These are phyloP conservation scores for Russula compacta DNA, from an alignment of 768 basidiomycete species.

Conservation along the genomic window DNA sequence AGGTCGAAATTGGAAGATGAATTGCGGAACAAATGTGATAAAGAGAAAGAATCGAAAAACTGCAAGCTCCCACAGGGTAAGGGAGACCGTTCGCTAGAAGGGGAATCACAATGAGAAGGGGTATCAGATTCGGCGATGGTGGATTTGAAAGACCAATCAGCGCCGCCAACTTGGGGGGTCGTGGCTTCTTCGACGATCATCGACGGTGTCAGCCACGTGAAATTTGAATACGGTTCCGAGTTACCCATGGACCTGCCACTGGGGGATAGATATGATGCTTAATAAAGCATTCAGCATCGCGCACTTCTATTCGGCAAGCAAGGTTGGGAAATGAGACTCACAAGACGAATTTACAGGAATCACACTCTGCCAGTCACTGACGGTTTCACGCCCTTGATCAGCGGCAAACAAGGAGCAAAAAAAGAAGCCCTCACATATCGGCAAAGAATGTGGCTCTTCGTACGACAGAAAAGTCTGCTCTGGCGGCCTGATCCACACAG, in stretches of 20 bases:
- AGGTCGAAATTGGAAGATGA: background rate
- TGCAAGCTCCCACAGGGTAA: background rate
- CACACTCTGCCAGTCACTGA: slow-evolving; percentile 8
- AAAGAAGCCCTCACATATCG: background rate
- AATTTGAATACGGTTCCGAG: background rate
- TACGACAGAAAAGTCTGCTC: slow-evolving; percentile 6
- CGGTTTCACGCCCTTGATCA: background rate
- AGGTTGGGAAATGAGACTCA: background rate
- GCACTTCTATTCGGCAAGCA: background rate
- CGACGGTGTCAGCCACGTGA: slow-evolving; percentile 3
- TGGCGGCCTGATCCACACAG: slow-evolving; percentile 1
- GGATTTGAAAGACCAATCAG: background rate
- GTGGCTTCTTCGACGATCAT: background rate
- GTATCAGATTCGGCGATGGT: background rate
- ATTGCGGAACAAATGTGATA: background rate
- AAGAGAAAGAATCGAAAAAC: background rate
- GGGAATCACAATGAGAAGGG: background rate
- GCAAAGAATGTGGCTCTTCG: slow-evolving; percentile 8
- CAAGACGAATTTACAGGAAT: background rate
- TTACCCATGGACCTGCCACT: background rate
- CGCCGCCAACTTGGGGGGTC: background rate
- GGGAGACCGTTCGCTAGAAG: background rate
- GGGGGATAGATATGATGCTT: background rate
- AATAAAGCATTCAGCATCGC: background rate
- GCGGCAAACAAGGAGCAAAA: background rate